Evolutionary conservation across 2,329 filamentous ascomycete species (phyloP).

Genomic region (Saccharata proteae): DNA sequence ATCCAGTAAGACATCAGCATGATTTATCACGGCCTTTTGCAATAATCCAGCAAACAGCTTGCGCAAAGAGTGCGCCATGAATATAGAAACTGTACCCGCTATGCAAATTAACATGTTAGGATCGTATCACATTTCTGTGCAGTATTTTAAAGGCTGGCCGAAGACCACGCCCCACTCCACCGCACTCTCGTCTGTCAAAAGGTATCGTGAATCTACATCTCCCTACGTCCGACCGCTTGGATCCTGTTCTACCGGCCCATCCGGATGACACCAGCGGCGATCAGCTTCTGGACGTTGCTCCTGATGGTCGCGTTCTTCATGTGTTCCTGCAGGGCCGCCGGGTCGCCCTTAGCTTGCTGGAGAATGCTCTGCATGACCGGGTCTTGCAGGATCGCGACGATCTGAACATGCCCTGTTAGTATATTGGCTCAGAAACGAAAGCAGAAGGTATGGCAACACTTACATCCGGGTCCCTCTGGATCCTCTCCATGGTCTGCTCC

Average conservation of each 20-base stretch:
- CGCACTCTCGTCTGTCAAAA: no score
- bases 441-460: slow-evolving; percentile 22
- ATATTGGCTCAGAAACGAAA: not conserved
- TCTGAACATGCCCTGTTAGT: slow-evolving; percentile 32
- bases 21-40: no score
- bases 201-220: slow-evolving; percentile 18
- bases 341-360: slow-evolving; percentile 90
- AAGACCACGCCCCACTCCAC: no score
- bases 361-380: slow-evolving; percentile 97
- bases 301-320: slow-evolving; percentile 85
- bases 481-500: slow-evolving; percentile 83
- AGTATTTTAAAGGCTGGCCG: no score
- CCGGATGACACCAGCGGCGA: slow-evolving; percentile 84
- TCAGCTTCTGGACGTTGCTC: slow-evolving; percentile 86
- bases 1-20: no score
- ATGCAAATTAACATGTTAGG: no score
- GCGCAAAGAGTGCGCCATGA: no score
- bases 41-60: no score
- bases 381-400: slow-evolving; percentile 84
- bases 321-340: slow-evolving; percentile 86
- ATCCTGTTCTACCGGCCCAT: slow-evolving; percentile 42
- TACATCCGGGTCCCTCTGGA: slow-evolving; percentile 84
- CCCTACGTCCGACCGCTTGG: not conserved
- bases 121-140: no score
- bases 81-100: no score